phyloP scores from a whole-genome alignment of 257 asterid species.

The Ilex asprella region DNA sequence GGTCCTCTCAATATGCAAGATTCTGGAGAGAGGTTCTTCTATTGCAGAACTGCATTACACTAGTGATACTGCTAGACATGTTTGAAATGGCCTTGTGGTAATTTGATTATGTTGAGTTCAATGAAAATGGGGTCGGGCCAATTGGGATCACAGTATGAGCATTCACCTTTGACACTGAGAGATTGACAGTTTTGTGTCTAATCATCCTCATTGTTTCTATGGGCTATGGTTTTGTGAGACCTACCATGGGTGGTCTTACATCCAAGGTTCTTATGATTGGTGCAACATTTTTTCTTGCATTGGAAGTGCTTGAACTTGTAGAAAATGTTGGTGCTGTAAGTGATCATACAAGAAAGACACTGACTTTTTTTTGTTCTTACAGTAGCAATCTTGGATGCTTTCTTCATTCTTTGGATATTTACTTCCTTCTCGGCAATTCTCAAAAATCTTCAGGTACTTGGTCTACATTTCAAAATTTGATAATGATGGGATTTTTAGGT shows the following conservation, averaged over 20 bases:
- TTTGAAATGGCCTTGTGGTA: conserved; percentile 95
- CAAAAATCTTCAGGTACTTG: conserved; percentile 91
- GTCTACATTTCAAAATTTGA: too few relatives aligned
- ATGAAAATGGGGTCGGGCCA: conserved; percentile 81
- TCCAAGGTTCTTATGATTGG: conserved; percentile 88
- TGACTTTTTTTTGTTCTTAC: conserved; percentile 78
- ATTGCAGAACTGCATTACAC: conserved; percentile 77
- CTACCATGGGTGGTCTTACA: conserved; percentile 94
- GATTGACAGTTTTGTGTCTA: conserved; percentile 71
- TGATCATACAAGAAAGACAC: conserved; percentile 90
- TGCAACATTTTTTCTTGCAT: conserved; percentile 82
- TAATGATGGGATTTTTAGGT: too few relatives aligned
- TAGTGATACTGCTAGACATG: conserved; percentile 88
- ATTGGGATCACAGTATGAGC: conserved; percentile 89
- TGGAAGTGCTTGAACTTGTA: conserved; percentile 76
- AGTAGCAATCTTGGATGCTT: conserved; percentile 90
- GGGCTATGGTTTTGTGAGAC: conserved; percentile 98
- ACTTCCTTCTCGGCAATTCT: conserved; percentile 83
- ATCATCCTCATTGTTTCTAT: conserved; percentile 79
- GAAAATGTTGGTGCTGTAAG: conserved; percentile 92
- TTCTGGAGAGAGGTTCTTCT: conserved; percentile 92
- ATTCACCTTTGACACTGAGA: conserved; percentile 85
- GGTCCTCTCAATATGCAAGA: conserved; percentile 92
- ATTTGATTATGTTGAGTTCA: conserved; percentile 87
- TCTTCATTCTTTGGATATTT: conserved; percentile 93